These are phyloP conservation scores for Oropetium thomaeum DNA, from an alignment of 176 grass and related monocot species.

Conservation along the genomic window DNA sequence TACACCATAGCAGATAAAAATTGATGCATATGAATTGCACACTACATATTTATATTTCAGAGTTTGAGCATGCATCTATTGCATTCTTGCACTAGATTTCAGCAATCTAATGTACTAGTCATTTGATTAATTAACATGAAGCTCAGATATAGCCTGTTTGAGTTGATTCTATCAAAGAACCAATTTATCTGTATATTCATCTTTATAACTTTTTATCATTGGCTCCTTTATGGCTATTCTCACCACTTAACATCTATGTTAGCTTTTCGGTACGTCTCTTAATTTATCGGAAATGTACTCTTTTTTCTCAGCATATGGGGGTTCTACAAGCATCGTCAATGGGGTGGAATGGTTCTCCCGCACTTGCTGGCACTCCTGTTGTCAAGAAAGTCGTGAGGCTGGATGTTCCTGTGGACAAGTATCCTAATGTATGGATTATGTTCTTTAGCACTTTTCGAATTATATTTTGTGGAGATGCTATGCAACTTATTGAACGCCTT, in stretches of 20 bases:
- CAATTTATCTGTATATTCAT: neutral
- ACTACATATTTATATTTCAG: slow-evolving; percentile 9
- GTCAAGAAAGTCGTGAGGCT: slow-evolving; percentile 92
- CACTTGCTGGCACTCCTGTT: slow-evolving; percentile 53
- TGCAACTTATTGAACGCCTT: slow-evolving; percentile 27
- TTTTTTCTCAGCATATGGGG: slow-evolving; percentile 73
- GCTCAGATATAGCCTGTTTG: neutral
- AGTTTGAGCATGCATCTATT: neutral
- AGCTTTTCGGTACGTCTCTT: too few relatives aligned
- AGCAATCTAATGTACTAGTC: neutral
- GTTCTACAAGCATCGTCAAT: slow-evolving; percentile 55
- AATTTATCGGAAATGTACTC: slow-evolving; percentile 28
- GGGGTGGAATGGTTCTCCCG: slow-evolving; percentile 68
- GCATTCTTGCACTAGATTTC: neutral
- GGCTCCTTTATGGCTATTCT: too few relatives aligned
- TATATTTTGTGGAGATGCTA: neutral
- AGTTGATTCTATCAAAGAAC: neutral
- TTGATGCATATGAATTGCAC: neutral
- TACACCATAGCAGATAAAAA: neutral
- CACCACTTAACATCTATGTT: too few relatives aligned
- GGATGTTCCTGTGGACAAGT: slow-evolving; percentile 92
- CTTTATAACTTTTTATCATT: slow-evolving; percentile 6
- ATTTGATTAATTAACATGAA: neutral
- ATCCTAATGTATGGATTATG: slow-evolving; percentile 63
- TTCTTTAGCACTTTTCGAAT: slow-evolving; percentile 27